Percentiles rank a stretch among this genome's conserved stretches.
These are phyloP conservation scores for Trametes gibbosa DNA, from an alignment of 768 basidiomycete genomes.

Conservation along the genomic window DNA sequence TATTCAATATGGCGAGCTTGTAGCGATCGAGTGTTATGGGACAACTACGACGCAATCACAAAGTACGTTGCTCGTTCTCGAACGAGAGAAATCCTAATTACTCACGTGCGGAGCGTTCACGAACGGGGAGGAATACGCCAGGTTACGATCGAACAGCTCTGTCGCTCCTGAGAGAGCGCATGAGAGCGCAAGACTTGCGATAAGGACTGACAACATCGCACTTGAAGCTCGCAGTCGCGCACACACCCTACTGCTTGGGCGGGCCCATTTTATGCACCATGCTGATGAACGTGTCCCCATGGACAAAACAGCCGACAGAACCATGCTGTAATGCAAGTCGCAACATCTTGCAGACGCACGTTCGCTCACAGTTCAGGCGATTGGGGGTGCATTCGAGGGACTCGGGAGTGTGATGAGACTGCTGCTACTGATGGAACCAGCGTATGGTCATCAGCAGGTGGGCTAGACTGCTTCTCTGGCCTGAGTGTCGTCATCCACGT, in stretches of 20 bases:
- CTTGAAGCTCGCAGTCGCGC: neutral
- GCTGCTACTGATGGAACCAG: neutral
- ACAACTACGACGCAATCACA: slow-evolving; percentile 30
- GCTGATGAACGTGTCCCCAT: neutral
- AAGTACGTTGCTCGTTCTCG: neutral
- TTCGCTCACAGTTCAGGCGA: neutral
- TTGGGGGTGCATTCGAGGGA: neutral
- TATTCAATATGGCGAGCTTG: slow-evolving; percentile 33
- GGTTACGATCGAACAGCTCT: slow-evolving; percentile 17
- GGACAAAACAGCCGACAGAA: neutral
- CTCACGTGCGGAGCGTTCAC: slow-evolving; percentile 8
- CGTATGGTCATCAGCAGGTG: neutral
- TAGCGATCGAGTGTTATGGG: slow-evolving; percentile 36
- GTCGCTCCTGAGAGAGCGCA: slow-evolving; percentile 13
- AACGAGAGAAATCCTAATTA: neutral
- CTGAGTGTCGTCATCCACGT: neutral
- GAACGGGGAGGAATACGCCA: slow-evolving; percentile 16
- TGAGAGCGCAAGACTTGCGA: slow-evolving; percentile 4
- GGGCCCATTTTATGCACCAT: neutral
- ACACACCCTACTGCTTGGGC: neutral
- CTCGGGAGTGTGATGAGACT: neutral
- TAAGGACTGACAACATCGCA: slow-evolving; percentile 3
- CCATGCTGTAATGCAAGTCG: neutral
- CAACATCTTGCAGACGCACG: neutral
- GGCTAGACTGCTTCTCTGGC: neutral